These are phyloP conservation scores for Peniophora sp. DNA, from an alignment of 1,284 basidiomycete species.

Conservation along the genomic window DNA sequence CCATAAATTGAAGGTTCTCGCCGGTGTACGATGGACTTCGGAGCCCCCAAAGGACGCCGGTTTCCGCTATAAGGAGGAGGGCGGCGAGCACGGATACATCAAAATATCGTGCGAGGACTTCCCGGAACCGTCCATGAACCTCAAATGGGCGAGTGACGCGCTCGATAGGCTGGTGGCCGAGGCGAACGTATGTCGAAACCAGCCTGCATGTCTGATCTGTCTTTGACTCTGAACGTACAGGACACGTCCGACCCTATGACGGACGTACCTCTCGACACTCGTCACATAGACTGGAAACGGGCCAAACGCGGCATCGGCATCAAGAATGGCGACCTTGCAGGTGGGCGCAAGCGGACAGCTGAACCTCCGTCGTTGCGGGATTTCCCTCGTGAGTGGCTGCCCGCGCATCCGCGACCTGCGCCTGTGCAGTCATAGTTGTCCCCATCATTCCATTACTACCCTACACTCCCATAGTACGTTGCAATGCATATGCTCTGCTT, in stretches of 20 bases:
- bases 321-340: constrained; percentile 19
- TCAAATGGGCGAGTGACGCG: constrained; percentile 80
- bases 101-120: constrained; percentile 85
- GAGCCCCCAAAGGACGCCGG: constrained; percentile 65
- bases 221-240: too few species aligned
- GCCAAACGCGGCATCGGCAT: constrained; percentile 66
- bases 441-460: background rate
- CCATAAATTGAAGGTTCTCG: constrained; percentile 76
- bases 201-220: constrained; percentile 3
- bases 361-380: constrained; percentile 60
- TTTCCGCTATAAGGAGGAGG: constrained; percentile 26
- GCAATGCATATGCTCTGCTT: background rate
- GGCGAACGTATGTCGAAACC: constrained; percentile 79
- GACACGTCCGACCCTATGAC: constrained; percentile 34
- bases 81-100: constrained; percentile 66
- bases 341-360: constrained; percentile 48
- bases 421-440: background rate
- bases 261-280: constrained; percentile 67
- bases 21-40: constrained; percentile 77
- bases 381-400: constrained; percentile 80
- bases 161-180: constrained; percentile 64
- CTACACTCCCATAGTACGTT: background rate
- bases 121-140: constrained; percentile 68
- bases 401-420: constrained; percentile 14
- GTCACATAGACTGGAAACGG: constrained; percentile 66